Evolutionary conservation across 2,329 filamentous ascomycete species (phyloP).

Genomic region (Colletotrichum nymphaeae): DNA sequence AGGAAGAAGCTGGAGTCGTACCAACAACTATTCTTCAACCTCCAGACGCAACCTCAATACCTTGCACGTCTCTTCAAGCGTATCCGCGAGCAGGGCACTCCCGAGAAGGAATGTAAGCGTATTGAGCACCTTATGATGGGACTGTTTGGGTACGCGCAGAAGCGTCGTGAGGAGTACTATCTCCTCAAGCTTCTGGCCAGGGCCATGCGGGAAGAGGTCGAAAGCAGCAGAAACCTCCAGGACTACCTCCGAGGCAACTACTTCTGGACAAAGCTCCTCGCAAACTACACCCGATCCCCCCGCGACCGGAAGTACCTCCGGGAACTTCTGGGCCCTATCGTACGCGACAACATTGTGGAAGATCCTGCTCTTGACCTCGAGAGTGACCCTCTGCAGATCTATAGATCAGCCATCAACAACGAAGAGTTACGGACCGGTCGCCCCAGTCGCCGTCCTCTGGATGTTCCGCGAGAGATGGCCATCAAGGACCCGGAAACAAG

Average conservation of each 20-base stretch:
- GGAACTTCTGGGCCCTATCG: constrained; percentile 84
- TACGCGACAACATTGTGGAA: constrained; percentile 93
- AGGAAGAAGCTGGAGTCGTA: constrained; percentile 96
- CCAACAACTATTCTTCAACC: constrained; percentile 96
- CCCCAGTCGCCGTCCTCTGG: constrained; percentile 82
- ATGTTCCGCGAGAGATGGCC: constrained; percentile 91
- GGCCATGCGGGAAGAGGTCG: constrained; percentile 88
- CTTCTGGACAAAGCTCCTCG: constrained; percentile 90
- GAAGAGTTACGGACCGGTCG: constrained; percentile 93
- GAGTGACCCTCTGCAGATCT: constrained; percentile 97
- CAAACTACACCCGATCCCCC: constrained; percentile 90
- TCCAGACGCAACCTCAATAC: constrained; percentile 97
- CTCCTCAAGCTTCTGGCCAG: constrained; percentile 87
- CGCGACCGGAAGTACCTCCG: constrained; percentile 92
- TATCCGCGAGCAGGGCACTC: constrained; percentile 82
- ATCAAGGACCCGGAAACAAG: constrained; percentile 95
- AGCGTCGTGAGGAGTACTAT: constrained; percentile 96
- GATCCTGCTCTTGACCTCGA: constrained; percentile 92
- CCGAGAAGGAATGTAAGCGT: constrained; percentile 92
- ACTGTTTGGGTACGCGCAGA: constrained; percentile 96
- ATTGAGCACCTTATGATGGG: constrained; percentile 96
- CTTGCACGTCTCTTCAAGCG: constrained; percentile 88
- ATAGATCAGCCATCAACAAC: constrained; percentile 94
- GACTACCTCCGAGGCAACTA: constrained; percentile 91
- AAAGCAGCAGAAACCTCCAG: constrained; percentile 77